Percentiles rank a stretch among this genome's conserved stretches.
Conservation (phyloP, 441 rosid species). For the Erodium texanum region DNA sequence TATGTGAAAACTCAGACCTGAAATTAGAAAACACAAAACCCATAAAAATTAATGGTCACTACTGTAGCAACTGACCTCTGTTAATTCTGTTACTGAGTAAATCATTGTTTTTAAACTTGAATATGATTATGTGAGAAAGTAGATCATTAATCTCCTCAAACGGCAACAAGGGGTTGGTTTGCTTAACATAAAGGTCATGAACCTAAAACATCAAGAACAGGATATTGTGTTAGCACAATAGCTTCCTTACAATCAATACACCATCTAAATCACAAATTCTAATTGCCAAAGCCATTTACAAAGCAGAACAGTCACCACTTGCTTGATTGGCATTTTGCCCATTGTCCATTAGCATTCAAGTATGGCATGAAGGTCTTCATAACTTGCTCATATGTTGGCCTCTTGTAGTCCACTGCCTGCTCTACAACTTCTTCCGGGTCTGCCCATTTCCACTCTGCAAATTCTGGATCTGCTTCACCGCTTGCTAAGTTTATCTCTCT, state of each 20-base stretch:
- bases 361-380: conserved; percentile 60
- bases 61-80: too few species aligned
- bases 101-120: too few species aligned
- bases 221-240: too few species aligned
- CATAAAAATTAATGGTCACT: too few species aligned
- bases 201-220: too few species aligned
- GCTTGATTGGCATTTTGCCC: conserved; percentile 80
- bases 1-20: too few species aligned
- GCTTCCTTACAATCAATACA: not conserved
- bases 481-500: conserved; percentile 74
- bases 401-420: conserved; percentile 96
- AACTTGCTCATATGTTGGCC: conserved; percentile 92
- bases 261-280: not conserved
- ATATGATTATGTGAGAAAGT: too few species aligned
- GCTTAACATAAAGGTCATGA: too few species aligned
- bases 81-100: too few species aligned
- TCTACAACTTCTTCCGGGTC: conserved; percentile 73
- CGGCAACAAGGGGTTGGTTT: too few species aligned
- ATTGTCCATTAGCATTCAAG: conserved; percentile 41
- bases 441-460: conserved; percentile 95
- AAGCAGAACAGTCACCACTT: conserved; percentile 49
- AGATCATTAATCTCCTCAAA: too few species aligned
- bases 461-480: conserved; percentile 75
- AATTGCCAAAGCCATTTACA: not conserved
- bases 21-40: too few species aligned